These are phyloP conservation scores for Barbatosphaeria neglecta DNA, from an alignment of 495 filamentous ascomycete genomes.

Conservation along the genomic window DNA sequence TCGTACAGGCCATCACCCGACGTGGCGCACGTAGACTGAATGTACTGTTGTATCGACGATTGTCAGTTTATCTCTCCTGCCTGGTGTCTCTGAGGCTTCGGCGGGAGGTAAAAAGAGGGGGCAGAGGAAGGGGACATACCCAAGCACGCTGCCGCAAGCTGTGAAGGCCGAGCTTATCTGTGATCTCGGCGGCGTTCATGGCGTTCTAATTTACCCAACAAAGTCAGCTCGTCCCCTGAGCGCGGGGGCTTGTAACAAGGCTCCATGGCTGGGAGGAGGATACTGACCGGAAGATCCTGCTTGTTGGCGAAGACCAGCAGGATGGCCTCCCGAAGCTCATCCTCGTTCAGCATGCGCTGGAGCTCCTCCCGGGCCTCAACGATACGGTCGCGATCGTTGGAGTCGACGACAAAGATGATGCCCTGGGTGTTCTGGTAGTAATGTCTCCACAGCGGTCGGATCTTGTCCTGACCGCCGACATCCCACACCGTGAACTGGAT, in stretches of 20 bases:
- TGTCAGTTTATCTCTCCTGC: background rate
- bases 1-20: constrained; percentile 99
- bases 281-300: constrained; percentile 94
- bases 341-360: constrained; percentile 99
- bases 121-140: constrained; percentile 51
- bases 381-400: constrained; percentile 99
- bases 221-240: too few species aligned
- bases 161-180: constrained; percentile 98
- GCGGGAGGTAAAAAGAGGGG: constrained; percentile 1
- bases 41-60: constrained; percentile 55
- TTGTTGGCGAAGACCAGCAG: constrained; percentile 99
- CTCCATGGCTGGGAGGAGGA: background rate
- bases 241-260: too few species aligned
- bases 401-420: constrained; percentile 99
- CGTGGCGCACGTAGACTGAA: constrained; percentile 99
- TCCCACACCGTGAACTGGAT: constrained; percentile 99
- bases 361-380: constrained; percentile 97
- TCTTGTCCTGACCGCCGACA: constrained; percentile 99
- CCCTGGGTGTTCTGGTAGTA: constrained; percentile 99
- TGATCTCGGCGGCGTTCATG: constrained; percentile 99
- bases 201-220: constrained; percentile 70
- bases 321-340: constrained; percentile 94
- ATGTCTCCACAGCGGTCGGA: constrained; percentile 97
- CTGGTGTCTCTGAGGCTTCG: background rate
- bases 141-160: constrained; percentile 94